Conservation (phyloP, 108 stramenopile genomes). For the Fragilariopsis cylindrus region DNA sequence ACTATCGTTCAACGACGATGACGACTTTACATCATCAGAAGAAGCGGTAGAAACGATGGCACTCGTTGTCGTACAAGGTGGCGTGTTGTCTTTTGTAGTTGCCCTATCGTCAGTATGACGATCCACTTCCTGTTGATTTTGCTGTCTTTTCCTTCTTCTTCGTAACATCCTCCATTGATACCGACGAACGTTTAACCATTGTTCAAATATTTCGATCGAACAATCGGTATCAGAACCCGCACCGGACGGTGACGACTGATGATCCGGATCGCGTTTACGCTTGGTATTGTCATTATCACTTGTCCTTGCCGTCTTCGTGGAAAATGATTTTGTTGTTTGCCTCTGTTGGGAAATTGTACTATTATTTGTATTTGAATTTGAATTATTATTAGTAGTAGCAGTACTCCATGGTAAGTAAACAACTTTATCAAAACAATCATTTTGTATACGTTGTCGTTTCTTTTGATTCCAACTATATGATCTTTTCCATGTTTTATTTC, state of each 20-base stretch:
- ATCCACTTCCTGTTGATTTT: neutral
- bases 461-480: slow-evolving; percentile 65
- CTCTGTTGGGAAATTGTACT: neutral
- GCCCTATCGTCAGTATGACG: neutral
- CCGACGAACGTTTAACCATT: slow-evolving; percentile 69
- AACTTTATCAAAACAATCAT: slow-evolving; percentile 57
- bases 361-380: neutral
- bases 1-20: neutral
- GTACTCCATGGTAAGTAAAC: slow-evolving; percentile 40
- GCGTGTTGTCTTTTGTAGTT: neutral
- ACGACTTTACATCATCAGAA: too few relatives aligned
- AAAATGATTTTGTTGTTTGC: neutral
- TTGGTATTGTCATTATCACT: neutral
- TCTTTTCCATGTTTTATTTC: slow-evolving; percentile 52
- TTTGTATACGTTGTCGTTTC: slow-evolving; percentile 50
- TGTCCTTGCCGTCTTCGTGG: neutral
- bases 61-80: neutral
- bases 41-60: too few relatives aligned
- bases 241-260: slow-evolving; percentile 1
- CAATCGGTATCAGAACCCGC: neutral
- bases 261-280: neutral
- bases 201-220: slow-evolving; percentile 33
- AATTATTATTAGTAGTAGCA: too few relatives aligned
- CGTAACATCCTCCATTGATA: slow-evolving; percentile 67
- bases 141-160: slow-evolving; percentile 51